Evolutionary conservation across 306 rosid genomes (phyloP), one percentile per base, ranked within the genome.

Genomic region (Potentilla sterilis): DNA sequence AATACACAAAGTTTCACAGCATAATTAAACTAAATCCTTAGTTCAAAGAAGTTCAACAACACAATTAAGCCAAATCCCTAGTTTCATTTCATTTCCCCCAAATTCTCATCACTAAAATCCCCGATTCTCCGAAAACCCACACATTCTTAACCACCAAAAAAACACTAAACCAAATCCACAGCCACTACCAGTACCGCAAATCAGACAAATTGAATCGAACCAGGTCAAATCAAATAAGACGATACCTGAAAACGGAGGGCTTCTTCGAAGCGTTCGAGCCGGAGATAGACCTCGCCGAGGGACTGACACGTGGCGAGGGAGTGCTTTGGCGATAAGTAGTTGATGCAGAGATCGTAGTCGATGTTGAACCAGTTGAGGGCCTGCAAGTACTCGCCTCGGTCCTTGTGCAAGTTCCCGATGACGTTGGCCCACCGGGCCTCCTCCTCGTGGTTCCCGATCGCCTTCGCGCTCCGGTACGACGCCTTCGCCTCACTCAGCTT

Each of bases 341-440:
- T 87, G 63, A 61, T 77, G 16, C 96, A 86, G 67, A 92, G 40
- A 0, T 90, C 89, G 84, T 92, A 90, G 74, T 92, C 98, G 52
- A 87, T 79, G 13, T 90, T 85, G 49, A 95, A 83, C 98, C 98
- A 95, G n/a, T 81, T 80, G 22, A 92, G 97, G 12, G 98, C 95
- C 55, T 83, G 72, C 3, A 85, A 82, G 83, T 92, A 95, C 71
- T 92, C 96, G 47, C 97, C 97, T 78, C 85, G 82, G 74, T 84
- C 86, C 88, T 90, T 92, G 43, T 85, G 74, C 12, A 86, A 83
- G 72, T 95, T 81, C 8, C 92, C 93, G 76, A 92, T 80, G 80
- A 90, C 83, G 80, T 95, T 95, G 1, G 98, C 98, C 97, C 97
- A 95, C 15, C 88, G 88, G 0, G 97, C 98, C 81, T 90, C 96